Base-by-base conservation (phyloP, 1,284 basidiomycete genomes). In the Puccinia triticina region DNA sequence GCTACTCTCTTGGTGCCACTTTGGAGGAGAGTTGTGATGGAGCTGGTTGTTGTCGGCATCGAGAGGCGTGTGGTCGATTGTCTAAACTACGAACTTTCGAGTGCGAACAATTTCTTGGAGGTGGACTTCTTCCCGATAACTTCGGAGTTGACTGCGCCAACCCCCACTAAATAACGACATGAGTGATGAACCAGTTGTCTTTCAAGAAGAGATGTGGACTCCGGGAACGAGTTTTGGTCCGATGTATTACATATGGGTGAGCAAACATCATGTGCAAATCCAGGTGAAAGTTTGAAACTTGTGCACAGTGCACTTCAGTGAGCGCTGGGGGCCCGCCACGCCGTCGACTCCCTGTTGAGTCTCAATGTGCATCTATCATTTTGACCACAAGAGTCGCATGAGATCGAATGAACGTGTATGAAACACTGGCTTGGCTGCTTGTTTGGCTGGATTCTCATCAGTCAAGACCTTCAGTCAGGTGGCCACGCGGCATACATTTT, bases 401-500 rank as follows among this genome's bases (percentile, higher is more conserved):
- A 23, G 37, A 46, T 48, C n/a, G 43, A 29, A 69, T 40, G 40
- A 48, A 69, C 48, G 40, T 50, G 18, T 29, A 14, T 69, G 66
- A 29, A 69, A 69, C 43, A 29, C 26, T 69, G 66, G 66, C 66
- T 12, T 48, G 43, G 43, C 66, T 8, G 66, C 40, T 48, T 40
- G 66, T 67, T 67, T 46, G 37, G n/a, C 37, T 43, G 11, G 43
- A 48, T 48, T 69, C 66, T 48, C 26, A 48, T 46, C 37, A 11
- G 64, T 69, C n/a, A 46, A 46, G 40, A 5, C 66, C 23, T 69
- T 21, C 40, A 69, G 18, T n/a, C 66, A 37, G 40, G 40, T 43
- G 66, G 66, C 66, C 66, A 67, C 43, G 66, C 43, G 66, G 66
- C 66, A 37, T 69, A 26, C 66, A 69, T 18, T 48, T 48, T 48